Evolutionary conservation across 352 stramenopile genomes (phyloP).

Genomic region (Phytopythium cucurbitacearum): DNA sequence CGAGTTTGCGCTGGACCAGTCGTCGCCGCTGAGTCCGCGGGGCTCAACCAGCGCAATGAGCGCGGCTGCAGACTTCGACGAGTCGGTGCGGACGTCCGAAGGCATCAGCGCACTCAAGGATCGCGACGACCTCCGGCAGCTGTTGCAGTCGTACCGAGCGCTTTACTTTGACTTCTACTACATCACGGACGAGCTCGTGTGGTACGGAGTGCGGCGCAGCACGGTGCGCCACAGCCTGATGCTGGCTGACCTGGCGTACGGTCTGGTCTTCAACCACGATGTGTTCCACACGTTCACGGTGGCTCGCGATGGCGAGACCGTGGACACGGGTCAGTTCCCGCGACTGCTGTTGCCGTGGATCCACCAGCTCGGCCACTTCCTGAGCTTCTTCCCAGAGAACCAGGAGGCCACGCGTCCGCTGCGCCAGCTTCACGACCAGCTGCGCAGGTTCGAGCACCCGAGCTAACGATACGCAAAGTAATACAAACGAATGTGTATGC

Average conservation of each 20-base stretch:
- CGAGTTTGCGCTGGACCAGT: slow-evolving; percentile 57
- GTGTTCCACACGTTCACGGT: slow-evolving; percentile 71
- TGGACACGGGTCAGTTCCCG: slow-evolving; percentile 38
- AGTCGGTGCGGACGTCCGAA: slow-evolving; percentile 13
- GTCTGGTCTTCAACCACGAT: slow-evolving; percentile 83
- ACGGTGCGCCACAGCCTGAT: slow-evolving; percentile 77
- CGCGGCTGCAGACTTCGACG: slow-evolving; percentile 30
- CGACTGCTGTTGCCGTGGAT: slow-evolving; percentile 80
- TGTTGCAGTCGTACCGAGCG: slow-evolving; percentile 75
- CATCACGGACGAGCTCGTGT: slow-evolving; percentile 87
- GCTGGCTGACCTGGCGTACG: slow-evolving; percentile 77
- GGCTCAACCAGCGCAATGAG: slow-evolving; percentile 25
- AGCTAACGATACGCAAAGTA: not conserved
- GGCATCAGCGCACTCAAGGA: slow-evolving; percentile 3
- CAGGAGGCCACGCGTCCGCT: slow-evolving; percentile 77
- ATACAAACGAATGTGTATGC: too few relatives aligned
- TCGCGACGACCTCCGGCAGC: slow-evolving; percentile 47
- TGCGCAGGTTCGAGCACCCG: slow-evolving; percentile 64
- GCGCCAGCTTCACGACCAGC: slow-evolving; percentile 74
- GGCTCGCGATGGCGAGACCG: slow-evolving; percentile 12
- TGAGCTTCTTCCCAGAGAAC: slow-evolving; percentile 86
- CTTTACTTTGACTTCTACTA: slow-evolving; percentile 91
- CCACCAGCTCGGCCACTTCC: slow-evolving; percentile 81
- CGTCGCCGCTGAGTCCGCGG: slow-evolving; percentile 63
- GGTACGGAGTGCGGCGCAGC: slow-evolving; percentile 83